These are phyloP conservation scores for Malus sylvestris DNA, from an alignment of 306 rosid species.

Conservation along the genomic window DNA sequence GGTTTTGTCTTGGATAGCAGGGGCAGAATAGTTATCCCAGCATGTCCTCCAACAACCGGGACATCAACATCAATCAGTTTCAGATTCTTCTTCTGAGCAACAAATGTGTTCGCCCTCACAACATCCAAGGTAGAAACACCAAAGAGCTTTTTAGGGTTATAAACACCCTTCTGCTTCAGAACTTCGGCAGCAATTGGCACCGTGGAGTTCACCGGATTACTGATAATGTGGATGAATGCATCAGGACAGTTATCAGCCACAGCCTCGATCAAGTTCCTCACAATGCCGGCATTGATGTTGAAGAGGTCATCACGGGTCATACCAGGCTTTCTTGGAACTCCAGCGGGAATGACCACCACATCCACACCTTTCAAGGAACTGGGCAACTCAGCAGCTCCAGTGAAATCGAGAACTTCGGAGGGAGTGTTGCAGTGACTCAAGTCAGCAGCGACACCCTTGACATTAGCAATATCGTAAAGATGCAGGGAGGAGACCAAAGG, in stretches of 20 bases:
- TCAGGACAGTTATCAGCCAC: conserved; percentile 91
- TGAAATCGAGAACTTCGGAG: conserved; percentile 72
- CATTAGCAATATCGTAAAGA: conserved; percentile 90
- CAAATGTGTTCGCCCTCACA: conserved; percentile 97
- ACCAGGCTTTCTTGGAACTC: conserved; percentile 96
- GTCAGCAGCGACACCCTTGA: conserved; percentile 97
- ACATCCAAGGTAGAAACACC: conserved; percentile 95
- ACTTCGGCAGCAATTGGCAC: conserved; percentile 93
- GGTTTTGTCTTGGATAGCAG: conserved; percentile 81
- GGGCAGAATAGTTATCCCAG: conserved; percentile 92
- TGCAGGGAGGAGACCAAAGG: conserved; percentile 76
- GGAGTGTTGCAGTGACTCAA: conserved; percentile 98
- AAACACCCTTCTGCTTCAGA: conserved; percentile 81
- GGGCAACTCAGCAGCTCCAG: conserved; percentile 66
- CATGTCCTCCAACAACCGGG: conserved; percentile 93
- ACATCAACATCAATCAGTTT: conserved; percentile 95
- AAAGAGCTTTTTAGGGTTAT: conserved; percentile 87
- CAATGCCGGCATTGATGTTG: conserved; percentile 92
- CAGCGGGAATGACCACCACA: conserved; percentile 95
- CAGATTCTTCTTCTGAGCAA: conserved; percentile 85
- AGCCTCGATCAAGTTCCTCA: conserved; percentile 69
- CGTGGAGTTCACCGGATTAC: conserved; percentile 93
- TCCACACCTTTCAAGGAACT: conserved; percentile 63
- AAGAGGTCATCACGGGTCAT: conserved; percentile 99
- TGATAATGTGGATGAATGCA: conserved; percentile 83